Base-by-base conservation (phyloP, 805 yeast species). In the Myxozyma mucilagina region DNA sequence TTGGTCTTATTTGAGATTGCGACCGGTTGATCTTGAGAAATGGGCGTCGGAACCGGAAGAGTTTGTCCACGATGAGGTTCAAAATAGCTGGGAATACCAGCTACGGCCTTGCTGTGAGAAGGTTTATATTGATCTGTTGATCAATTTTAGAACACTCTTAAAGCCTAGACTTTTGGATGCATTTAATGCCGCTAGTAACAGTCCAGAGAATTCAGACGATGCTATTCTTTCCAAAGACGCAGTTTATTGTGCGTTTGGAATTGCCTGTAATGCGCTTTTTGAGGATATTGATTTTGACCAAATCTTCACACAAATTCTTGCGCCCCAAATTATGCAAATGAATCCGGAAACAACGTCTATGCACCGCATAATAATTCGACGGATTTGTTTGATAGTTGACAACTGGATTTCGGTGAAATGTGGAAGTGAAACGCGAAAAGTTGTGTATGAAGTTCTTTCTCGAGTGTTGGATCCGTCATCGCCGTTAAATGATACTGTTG, bases 1-100 rank as follows among this genome's bases (percentile, higher is more conserved):
- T 60, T 78, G 80, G 44, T 86, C 87, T 83, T 92, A 90, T 73
- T 78, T 94, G 64, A 82, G 87, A 58, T 73, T 92, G 51, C 83
- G 85, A 60, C 90, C 93, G 0, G 73, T 81, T 1, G 97, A 92
- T 71, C 73, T 93, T 51, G 96, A 89, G 67, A 77, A 83, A 42
- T 94, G 98, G 98, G 72, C 79, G 11, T 73, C 81, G 16, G 96
- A 91, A 61, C 97, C 98, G 0, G 98, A 91, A 72, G 97, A 90
- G 72, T 94, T 96, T 90, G 85, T 89, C 20, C 85, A 86, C 65
- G 96, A 90, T 69, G 96, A 91, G 67, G 76, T 86, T 59, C 81
- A 85, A 53, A 77, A 84, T 4, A 86, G 87, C 70, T 90, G 89
- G 85, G 97, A 92, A 70, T 90, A 78, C 71, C 92, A 89, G 71